Base-by-base conservation (phyloP, 1,284 basidiomycete species). In the Cryptococcus wingfieldii region DNA sequence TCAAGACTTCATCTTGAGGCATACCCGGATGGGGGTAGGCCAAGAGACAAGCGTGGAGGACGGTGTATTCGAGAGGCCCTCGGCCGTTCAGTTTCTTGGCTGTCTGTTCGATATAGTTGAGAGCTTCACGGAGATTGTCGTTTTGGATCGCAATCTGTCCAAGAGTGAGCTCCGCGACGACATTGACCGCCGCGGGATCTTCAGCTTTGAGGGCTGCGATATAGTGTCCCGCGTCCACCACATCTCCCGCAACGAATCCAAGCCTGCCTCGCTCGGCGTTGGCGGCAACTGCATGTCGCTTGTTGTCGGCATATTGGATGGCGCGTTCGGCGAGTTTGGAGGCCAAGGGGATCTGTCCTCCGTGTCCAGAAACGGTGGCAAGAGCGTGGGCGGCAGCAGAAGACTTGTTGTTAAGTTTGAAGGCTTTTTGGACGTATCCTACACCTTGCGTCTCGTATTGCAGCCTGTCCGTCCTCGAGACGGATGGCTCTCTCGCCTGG, bases 321-420 rank as follows among this genome's bases (percentile, higher is more conserved):
- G 91, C 89, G 50, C 91, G 83, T 70, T 97, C 94, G 4, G 91
- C 91, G 16, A 96, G 80, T 78, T 96, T 97, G 52, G 91, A 77
- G 0, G 90, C 89, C 84, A 91, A 51, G 5, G 65, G 61, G 10
- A 70, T n/a, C 45, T 73, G 64, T 19, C 65, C 66, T 10, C 65
- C 65, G 38, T 65, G 62, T 4, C 68, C 64, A 2, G 68, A 62
- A 8, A 74, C 59, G 12, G 54, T 64, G 1, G 72, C 64, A 9
- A 72, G 62, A 16, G 67, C 68, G 5, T 74, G 55, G 9, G 68
- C 69, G 1, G 69, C 66, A 13, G 67, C 69, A 2, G 69, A 58
- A 9, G 67, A 68, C 46, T 72, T 70, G 54, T 67, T 70, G 60
- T 70, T 72, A 46, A 71, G 55, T 57, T 71, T 69, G 66, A 75